phyloP scores from a whole-genome alignment of 2,329 filamentous ascomycete genomes.

The Scytalidium sp. region DNA sequence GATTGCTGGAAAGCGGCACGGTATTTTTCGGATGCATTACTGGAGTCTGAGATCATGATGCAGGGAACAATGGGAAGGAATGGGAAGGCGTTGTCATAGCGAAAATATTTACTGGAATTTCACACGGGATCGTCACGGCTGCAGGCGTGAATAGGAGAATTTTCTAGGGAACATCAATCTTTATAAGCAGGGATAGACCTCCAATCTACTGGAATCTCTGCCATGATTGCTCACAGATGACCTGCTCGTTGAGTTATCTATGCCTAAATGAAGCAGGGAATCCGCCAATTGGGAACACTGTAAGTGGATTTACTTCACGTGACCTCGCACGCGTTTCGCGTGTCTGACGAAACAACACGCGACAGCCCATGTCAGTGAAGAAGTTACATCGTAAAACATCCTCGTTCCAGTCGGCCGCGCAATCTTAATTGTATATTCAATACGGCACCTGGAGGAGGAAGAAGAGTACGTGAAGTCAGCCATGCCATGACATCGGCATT shows the following conservation, averaged over 20 bases:
- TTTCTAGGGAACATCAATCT: no score
- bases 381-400: neutral
- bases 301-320: neutral
- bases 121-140: no score
- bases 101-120: no score
- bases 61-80: neutral
- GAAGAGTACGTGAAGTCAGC: constrained; percentile 10
- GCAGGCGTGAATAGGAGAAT: no score
- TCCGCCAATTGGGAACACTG: no score
- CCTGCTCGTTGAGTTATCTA: no score
- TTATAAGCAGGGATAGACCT: no score
- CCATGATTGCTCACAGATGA: no score
- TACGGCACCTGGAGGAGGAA: neutral
- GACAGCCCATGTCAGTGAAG: neutral
- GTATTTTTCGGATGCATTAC: constrained; percentile 4
- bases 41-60: neutral
- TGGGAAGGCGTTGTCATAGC: neutral
- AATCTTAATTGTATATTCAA: no score
- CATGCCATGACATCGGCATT: constrained; percentile 47
- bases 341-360: neutral
- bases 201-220: no score
- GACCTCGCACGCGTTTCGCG: neutral
- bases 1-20: neutral
- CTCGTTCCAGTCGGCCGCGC: no score
- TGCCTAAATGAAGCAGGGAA: no score